A percentile compares a stretch with the other conserved stretches of the same genome.
Conservation (phyloP, 768 basidiomycete genomes). For the Collybiopsis luxurians region DNA sequence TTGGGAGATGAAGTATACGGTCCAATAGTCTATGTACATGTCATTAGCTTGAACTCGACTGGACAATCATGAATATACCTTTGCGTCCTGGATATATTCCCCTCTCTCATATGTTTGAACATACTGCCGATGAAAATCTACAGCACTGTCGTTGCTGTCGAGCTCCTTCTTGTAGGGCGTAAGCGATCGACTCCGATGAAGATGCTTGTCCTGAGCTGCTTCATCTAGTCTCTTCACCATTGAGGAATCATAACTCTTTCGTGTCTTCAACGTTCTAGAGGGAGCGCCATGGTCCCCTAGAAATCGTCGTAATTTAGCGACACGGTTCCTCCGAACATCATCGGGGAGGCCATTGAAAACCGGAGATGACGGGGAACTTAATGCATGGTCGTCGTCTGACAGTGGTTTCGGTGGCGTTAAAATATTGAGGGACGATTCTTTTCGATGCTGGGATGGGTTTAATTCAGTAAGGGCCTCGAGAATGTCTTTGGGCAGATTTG, state of each 20-base stretch:
- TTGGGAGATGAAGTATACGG: not conserved
- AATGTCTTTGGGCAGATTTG: not conserved
- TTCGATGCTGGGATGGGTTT: not conserved
- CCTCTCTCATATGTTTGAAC: conserved; percentile 18
- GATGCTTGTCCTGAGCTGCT: not conserved
- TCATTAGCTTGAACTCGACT: not conserved
- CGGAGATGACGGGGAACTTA: not conserved
- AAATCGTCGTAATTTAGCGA: conserved; percentile 34
- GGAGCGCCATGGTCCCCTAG: conserved; percentile 27
- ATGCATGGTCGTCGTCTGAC: not conserved
- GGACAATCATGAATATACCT: not conserved
- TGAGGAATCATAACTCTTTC: conserved; percentile 10
- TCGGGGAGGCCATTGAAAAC: conserved; percentile 3
- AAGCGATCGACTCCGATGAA: conserved; percentile 12
- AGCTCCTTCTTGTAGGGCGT: not conserved
- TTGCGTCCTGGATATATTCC: not conserved
- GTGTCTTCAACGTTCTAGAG: not conserved
- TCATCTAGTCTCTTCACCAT: not conserved
- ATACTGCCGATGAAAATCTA: conserved; percentile 19
- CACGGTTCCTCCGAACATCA: conserved; percentile 26
- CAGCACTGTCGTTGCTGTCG: not conserved
- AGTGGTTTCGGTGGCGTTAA: not conserved
- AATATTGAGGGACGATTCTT: not conserved
- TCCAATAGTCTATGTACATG: not conserved
- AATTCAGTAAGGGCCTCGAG: not conserved